These are phyloP conservation scores for Quercus ilex DNA, from an alignment of 306 rosid species.

Conservation along the genomic window DNA sequence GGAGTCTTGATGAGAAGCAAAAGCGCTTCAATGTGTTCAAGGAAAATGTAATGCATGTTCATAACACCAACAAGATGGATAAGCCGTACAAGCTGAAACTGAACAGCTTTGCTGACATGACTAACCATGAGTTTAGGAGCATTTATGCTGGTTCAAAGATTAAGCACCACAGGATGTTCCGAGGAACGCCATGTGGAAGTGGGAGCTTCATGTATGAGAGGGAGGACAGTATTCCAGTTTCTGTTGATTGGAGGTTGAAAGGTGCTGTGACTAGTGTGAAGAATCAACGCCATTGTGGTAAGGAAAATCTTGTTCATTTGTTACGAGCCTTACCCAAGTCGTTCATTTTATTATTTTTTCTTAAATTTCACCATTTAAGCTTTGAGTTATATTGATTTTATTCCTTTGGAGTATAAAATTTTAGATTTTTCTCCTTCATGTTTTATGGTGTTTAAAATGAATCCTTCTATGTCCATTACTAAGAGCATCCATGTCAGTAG, in stretches of 20 bases:
- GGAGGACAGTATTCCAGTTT: slow-evolving; percentile 19
- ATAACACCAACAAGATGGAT: slow-evolving; percentile 37
- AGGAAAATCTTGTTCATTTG: background rate
- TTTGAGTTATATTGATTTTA: no score
- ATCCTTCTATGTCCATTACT: no score
- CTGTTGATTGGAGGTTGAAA: slow-evolving; percentile 52
- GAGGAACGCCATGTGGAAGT: slow-evolving; percentile 27
- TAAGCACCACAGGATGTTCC: slow-evolving; percentile 44
- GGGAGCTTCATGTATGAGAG: slow-evolving; percentile 36
- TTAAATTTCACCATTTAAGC: background rate
- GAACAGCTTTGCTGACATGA: slow-evolving; percentile 54
- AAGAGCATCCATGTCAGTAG: no score
- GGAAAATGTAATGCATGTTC: slow-evolving; percentile 45
- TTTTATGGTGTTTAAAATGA: no score
- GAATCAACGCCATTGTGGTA: slow-evolving; percentile 59
- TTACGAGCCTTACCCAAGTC: background rate
- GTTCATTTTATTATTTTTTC: background rate
- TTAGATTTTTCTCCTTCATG: no score
- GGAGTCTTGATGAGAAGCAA: slow-evolving; percentile 34
- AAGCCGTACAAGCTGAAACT: slow-evolving; percentile 55
- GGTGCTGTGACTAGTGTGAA: slow-evolving; percentile 45
- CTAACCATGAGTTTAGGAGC: slow-evolving; percentile 45
- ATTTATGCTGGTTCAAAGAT: slow-evolving; percentile 42
- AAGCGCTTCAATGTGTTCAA: slow-evolving; percentile 53
- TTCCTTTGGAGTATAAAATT: no score